Conservation (phyloP, 2,329 filamentous ascomycete genomes). For the Epichloe gansuensis region DNA sequence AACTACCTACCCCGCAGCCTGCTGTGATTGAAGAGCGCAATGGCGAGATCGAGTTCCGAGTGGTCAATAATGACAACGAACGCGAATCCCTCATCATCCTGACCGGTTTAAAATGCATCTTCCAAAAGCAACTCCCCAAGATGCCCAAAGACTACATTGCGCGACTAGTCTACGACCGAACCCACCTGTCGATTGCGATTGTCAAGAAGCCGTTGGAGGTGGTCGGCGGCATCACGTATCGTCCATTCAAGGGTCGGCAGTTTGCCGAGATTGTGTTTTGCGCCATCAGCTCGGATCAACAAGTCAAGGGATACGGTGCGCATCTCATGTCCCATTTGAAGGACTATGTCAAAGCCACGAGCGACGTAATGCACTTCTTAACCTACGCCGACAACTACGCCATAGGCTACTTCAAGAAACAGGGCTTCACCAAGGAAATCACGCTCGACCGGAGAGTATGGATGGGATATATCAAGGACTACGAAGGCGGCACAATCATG, state of each 20-base stretch:
- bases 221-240: conserved; percentile 93
- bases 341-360: conserved; percentile 94
- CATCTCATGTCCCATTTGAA: conserved; percentile 98
- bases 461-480: conserved; percentile 99
- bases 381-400: conserved; percentile 99
- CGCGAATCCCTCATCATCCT: conserved; percentile 86
- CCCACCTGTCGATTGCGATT: conserved; percentile 91
- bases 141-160: conserved; percentile 99
- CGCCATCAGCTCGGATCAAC: conserved; percentile 92
- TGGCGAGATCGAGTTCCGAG: conserved; percentile 90
- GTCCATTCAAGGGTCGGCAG: conserved; percentile 78
- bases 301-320: conserved; percentile 96
- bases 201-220: conserved; percentile 93
- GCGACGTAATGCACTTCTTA: conserved; percentile 94
- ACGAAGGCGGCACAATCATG: conserved; percentile 98
- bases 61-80: conserved; percentile 91
- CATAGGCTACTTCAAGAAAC: conserved; percentile 98
- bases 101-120: conserved; percentile 92
- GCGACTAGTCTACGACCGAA: conserved; percentile 90
- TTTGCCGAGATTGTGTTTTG: conserved; percentile 99
- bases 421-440: conserved; percentile 97
- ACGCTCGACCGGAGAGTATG: conserved; percentile 79
- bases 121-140: conserved; percentile 95
- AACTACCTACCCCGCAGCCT: neutral
- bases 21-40: conserved; percentile 59